Conservation (phyloP, 768 basidiomycete genomes). For the Hebeloma cylindrosporum region DNA sequence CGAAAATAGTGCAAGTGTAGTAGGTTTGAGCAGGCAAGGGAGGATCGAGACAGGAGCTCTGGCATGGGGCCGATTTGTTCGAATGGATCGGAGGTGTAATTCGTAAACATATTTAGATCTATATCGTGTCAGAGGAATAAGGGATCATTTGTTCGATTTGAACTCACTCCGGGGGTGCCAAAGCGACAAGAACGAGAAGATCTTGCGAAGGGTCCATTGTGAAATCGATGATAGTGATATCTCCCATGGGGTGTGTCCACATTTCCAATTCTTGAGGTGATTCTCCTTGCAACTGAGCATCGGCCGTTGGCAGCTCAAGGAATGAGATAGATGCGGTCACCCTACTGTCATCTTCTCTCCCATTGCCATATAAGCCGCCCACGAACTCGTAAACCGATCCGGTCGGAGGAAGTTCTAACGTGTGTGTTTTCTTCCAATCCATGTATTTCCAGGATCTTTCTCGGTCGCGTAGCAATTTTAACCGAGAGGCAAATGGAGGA, state of each 20-base stretch:
- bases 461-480: constrained; percentile 39
- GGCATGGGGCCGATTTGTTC: constrained; percentile 51
- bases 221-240: constrained; percentile 50
- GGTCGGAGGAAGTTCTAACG: constrained; percentile 40
- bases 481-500: constrained; percentile 39
- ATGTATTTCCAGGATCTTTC: constrained; percentile 51
- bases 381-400: constrained; percentile 53
- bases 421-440: constrained; percentile 36
- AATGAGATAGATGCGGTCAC: constrained; percentile 49
- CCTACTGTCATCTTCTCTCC: constrained; percentile 42
- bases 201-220: constrained; percentile 59
- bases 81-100: constrained; percentile 50
- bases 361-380: constrained; percentile 51
- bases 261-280: constrained; percentile 27
- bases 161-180: constrained; percentile 43
- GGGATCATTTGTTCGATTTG: background rate
- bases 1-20: constrained; percentile 25
- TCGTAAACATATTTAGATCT: constrained; percentile 47
- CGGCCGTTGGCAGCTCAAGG: constrained; percentile 44
- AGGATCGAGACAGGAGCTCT: constrained; percentile 40
- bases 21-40: constrained; percentile 36
- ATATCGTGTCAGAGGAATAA: constrained; percentile 4
- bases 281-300: constrained; percentile 21
- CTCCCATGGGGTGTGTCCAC: constrained; percentile 46
- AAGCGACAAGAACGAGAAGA: constrained; percentile 49